Evolutionary conservation across 2,329 filamentous ascomycete species (phyloP).

Genomic region (Fusarium buharicum): DNA sequence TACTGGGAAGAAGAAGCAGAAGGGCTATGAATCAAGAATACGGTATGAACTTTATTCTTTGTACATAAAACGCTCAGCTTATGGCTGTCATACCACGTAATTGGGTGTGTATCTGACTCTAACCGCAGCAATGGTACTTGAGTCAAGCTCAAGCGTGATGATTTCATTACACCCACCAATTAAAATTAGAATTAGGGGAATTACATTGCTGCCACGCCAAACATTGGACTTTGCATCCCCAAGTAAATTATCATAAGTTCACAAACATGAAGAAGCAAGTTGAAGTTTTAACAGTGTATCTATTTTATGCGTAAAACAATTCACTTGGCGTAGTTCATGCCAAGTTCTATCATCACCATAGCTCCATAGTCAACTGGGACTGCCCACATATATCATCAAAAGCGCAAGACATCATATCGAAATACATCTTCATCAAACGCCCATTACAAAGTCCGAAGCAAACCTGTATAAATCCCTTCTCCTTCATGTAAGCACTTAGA

Average conservation of each 20-base stretch:
- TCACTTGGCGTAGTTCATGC: slow-evolving; percentile 24
- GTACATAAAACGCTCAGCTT: not conserved
- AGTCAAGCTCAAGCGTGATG: too few relatives aligned
- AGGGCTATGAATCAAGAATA: slow-evolving; percentile 5
- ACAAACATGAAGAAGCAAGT: not conserved
- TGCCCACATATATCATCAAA: slow-evolving; percentile 36
- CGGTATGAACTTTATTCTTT: not conserved
- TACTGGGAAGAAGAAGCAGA: not conserved
- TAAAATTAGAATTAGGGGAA: too few relatives aligned
- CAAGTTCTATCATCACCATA: slow-evolving; percentile 32
- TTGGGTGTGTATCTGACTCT: too few relatives aligned
- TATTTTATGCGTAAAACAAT: slow-evolving; percentile 40
- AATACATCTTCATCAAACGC: slow-evolving; percentile 45
- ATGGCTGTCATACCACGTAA: too few relatives aligned
- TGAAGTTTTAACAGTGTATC: slow-evolving; percentile 30
- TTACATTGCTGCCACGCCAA: too few relatives aligned
- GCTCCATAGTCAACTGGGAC: slow-evolving; percentile 23
- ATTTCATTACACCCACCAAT: too few relatives aligned
- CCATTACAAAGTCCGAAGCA: slow-evolving; percentile 36
- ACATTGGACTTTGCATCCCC: too few relatives aligned
- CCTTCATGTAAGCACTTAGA: slow-evolving; percentile 59
- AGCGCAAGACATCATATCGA: slow-evolving; percentile 39
- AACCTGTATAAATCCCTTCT: slow-evolving; percentile 32
- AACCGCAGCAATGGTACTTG: too few relatives aligned
- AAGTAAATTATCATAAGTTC: too few relatives aligned